phyloP scores from a whole-genome alignment of 306 rosid species.

The Lotus japonicus region DNA sequence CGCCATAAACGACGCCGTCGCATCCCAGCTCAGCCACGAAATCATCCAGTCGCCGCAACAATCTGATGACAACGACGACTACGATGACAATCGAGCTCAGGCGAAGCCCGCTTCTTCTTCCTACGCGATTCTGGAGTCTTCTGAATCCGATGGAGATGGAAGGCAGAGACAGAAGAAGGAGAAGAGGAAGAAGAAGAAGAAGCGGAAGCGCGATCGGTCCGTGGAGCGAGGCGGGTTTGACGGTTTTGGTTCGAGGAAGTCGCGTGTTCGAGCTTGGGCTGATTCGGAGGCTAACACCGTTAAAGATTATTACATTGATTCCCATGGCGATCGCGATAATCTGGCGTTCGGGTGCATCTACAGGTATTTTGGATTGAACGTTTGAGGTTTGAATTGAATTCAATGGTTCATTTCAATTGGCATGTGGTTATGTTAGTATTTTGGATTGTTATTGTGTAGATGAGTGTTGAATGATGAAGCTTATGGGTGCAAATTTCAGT shows the following conservation, averaged over 20 bases:
- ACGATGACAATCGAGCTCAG: constrained; percentile 7
- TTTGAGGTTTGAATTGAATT: background rate
- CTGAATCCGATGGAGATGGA: constrained; percentile 44
- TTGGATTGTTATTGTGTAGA: background rate
- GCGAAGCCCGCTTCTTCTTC: constrained; percentile 20
- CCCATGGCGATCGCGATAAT: constrained; percentile 75
- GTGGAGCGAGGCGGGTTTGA: constrained; percentile 36
- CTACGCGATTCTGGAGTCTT: constrained; percentile 71
- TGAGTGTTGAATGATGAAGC: background rate
- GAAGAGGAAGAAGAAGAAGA: constrained; percentile 41
- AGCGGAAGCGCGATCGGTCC: constrained; percentile 40
- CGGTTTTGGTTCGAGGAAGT: constrained; percentile 56
- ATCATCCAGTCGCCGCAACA: constrained; percentile 11
- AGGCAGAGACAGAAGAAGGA: constrained; percentile 16
- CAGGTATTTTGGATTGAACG: constrained; percentile 35
- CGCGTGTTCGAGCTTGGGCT: constrained; percentile 73
- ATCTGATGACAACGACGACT: constrained; percentile 10
- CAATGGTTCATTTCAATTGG: background rate
- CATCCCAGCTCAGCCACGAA: background rate
- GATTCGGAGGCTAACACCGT: constrained; percentile 43
- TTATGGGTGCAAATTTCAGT: background rate
- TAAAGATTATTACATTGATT: constrained; percentile 74
- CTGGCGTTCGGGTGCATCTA: constrained; percentile 67
- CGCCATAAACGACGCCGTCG: constrained; percentile 32
- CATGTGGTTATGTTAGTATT: background rate